Percentiles rank a stretch among this genome's conserved stretches.
Evolutionary conservation across 2,329 filamentous ascomycete species (phyloP).

Genomic region (Clonostachys chloroleuca): DNA sequence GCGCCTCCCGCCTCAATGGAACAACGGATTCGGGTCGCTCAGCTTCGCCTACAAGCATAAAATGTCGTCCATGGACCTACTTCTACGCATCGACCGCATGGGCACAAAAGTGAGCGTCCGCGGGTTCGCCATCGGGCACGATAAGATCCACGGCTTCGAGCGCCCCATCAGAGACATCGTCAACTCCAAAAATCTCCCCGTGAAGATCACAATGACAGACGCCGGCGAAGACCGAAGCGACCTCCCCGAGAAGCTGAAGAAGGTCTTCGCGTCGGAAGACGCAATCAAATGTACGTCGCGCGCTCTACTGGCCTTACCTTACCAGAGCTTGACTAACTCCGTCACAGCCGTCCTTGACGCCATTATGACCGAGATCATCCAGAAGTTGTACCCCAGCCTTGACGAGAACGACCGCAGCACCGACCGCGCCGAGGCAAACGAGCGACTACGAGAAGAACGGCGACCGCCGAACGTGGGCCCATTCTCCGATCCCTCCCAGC

Average conservation of each 20-base stretch:
- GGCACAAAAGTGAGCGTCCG: slow-evolving; percentile 81
- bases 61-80: slow-evolving; percentile 79
- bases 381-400: slow-evolving; percentile 74
- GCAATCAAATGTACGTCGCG: slow-evolving; percentile 46
- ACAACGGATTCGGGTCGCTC: slow-evolving; percentile 64
- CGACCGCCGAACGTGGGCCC: slow-evolving; percentile 14
- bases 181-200: slow-evolving; percentile 50
- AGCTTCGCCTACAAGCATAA: slow-evolving; percentile 84
- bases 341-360: slow-evolving; percentile 59
- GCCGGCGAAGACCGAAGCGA: slow-evolving; percentile 37
- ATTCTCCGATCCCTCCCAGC: slow-evolving; percentile 41
- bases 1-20: slow-evolving; percentile 75
- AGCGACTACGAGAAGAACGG: slow-evolving; percentile 32
- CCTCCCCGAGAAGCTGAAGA: slow-evolving; percentile 41
- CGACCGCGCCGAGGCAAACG: slow-evolving; percentile 34
- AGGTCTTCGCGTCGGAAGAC: slow-evolving; percentile 69
- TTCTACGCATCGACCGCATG: slow-evolving; percentile 77
- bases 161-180: slow-evolving; percentile 69
- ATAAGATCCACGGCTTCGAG: slow-evolving; percentile 77
- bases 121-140: slow-evolving; percentile 73
- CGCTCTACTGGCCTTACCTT: not conserved
- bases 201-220: slow-evolving; percentile 47
- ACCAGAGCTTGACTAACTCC: not conserved
- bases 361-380: slow-evolving; percentile 76
- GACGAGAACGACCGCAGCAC: slow-evolving; percentile 78